phyloP scores from a whole-genome alignment of 225 moss, liverwort and hornwort species.

The Asterella californica region DNA sequence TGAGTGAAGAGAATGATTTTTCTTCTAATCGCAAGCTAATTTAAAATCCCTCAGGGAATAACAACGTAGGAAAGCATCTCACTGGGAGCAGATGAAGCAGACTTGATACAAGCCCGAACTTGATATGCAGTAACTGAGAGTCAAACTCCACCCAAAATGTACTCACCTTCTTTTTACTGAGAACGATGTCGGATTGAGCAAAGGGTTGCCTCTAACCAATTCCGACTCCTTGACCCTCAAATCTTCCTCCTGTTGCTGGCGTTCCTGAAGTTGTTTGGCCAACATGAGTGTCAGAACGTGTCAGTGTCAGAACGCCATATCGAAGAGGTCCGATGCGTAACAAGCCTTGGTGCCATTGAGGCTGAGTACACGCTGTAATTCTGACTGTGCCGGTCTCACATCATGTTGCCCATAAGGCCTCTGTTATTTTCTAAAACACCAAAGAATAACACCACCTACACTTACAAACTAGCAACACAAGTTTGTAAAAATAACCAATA shows the following conservation, averaged over 20 bases:
- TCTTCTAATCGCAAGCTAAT: neutral
- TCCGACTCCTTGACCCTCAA: constrained; percentile 87
- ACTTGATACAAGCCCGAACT: neutral
- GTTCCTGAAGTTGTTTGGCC: constrained; percentile 45
- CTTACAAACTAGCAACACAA: neutral
- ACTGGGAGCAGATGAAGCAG: neutral
- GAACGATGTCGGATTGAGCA: constrained; percentile 88
- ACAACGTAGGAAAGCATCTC: neutral
- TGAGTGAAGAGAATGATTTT: constrained; percentile 33
- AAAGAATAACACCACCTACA: neutral
- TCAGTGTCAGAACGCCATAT: neutral
- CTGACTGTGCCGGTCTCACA: neutral
- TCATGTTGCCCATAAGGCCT: neutral
- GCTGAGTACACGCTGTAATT: neutral
- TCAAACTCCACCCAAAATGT: neutral
- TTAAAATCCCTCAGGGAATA: neutral
- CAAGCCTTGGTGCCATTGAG: neutral
- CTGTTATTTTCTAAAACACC: neutral
- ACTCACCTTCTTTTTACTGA: constrained; percentile 83
- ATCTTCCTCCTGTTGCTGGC: constrained; percentile 73
- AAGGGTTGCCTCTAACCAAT: constrained; percentile 78
- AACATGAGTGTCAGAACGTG: neutral
- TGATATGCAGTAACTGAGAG: neutral
- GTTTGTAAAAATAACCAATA: neutral
- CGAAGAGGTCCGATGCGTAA: neutral